Evolutionary conservation across 2,329 filamentous ascomycete species (phyloP).

Genomic region (Pseudogymnoascus pannorum): DNA sequence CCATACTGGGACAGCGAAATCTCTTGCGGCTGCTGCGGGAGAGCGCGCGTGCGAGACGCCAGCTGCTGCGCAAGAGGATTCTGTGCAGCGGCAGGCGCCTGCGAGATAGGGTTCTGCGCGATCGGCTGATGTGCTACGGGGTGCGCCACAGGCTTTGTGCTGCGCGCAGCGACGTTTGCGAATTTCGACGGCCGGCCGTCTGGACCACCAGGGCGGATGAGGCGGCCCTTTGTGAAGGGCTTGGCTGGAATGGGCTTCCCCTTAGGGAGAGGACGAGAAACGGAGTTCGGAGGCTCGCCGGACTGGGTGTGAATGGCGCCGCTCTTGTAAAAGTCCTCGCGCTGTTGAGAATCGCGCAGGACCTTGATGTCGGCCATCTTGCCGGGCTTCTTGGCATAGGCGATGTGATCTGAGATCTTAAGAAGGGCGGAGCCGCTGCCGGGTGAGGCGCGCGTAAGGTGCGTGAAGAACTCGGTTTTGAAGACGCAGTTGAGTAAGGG

Average conservation of each 20-base stretch:
- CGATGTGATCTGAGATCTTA: constrained; percentile 75
- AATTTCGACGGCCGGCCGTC: constrained; percentile 71
- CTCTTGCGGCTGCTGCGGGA: background rate
- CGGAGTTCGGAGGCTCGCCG: constrained; percentile 76
- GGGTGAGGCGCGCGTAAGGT: constrained; percentile 72
- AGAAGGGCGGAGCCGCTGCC: constrained; percentile 63
- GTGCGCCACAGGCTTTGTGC: constrained; percentile 27
- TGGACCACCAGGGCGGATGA: constrained; percentile 86
- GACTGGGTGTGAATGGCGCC: constrained; percentile 77
- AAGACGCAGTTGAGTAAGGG: constrained; percentile 89
- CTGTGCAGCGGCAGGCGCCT: constrained; percentile 19
- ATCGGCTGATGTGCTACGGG: constrained; percentile 11
- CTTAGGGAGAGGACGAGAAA: constrained; percentile 78
- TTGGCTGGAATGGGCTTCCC: constrained; percentile 79
- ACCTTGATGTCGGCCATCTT: constrained; percentile 87
- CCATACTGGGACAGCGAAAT: constrained; percentile 31
- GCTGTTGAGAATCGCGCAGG: constrained; percentile 72
- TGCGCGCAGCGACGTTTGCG: constrained; percentile 36
- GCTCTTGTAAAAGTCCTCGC: constrained; percentile 88
- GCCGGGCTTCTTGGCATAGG: constrained; percentile 96
- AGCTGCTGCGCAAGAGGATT: constrained; percentile 27
- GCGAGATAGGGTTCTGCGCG: constrained; percentile 1
- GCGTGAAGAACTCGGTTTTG: constrained; percentile 96
- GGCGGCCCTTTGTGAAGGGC: constrained; percentile 86
- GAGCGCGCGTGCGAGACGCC: background rate